Evolutionary conservation across 192 early-diverging fungal species (phyloP).

Genomic region (Glomus cerebriforme): DNA sequence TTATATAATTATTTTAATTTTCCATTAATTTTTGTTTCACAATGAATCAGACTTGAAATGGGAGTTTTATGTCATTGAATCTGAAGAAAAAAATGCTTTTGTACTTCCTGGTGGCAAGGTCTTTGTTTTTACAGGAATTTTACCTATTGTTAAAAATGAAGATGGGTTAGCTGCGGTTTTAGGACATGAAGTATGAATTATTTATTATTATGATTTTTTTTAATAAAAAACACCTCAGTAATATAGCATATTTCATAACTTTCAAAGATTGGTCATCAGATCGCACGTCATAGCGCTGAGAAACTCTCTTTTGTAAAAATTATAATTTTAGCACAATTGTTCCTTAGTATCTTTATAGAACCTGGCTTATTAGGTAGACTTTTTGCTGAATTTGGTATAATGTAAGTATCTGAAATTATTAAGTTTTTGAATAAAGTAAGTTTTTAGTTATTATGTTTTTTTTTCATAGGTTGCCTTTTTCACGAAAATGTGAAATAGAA

Average conservation of each 20-base stretch:
- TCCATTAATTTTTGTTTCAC: background rate
- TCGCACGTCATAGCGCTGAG: conserved; percentile 90
- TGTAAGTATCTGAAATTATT: conserved; percentile 37
- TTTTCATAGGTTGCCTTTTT: conserved; percentile 68
- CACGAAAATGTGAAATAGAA: conserved; percentile 86
- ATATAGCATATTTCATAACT: background rate
- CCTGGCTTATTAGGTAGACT: conserved; percentile 61
- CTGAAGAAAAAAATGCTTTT: conserved; percentile 87
- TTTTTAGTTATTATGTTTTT: background rate
- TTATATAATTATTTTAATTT: no score
- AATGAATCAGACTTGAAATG: conserved; percentile 61
- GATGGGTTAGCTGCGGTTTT: conserved; percentile 91
- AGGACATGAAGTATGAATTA: conserved; percentile 71
- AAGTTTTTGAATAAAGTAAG: background rate
- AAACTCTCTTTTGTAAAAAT: conserved; percentile 79
- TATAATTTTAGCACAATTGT: conserved; percentile 55
- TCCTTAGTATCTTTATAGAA: conserved; percentile 70
- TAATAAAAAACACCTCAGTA: background rate
- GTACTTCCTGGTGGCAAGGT: conserved; percentile 94
- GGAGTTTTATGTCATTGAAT: conserved; percentile 90
- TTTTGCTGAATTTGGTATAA: conserved; percentile 69
- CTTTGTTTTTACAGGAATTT: conserved; percentile 95
- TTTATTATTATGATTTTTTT: background rate
- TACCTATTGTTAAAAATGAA: conserved; percentile 78
- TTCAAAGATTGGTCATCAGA: conserved; percentile 77